phyloP scores from a whole-genome alignment of 2,329 filamentous ascomycete genomes.

The Colletotrichum echinochloae region DNA sequence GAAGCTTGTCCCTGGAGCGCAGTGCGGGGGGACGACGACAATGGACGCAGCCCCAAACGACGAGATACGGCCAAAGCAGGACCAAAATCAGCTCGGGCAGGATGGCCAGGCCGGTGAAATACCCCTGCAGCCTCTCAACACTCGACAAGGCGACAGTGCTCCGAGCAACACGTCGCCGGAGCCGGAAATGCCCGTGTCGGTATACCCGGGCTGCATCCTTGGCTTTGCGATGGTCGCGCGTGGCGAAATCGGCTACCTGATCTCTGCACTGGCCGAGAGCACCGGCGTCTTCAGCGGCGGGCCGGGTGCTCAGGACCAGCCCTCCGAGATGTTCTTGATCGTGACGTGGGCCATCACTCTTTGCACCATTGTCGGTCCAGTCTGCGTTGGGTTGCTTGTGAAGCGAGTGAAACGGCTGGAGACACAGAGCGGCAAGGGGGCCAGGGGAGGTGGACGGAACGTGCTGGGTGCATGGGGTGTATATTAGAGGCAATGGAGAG shows the following conservation, averaged over 20 bases:
- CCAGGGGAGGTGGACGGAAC: constrained; percentile 7
- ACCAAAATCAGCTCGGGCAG: not conserved
- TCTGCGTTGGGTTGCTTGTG: constrained; percentile 61
- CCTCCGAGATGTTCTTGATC: constrained; percentile 61
- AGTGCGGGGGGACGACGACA: constrained; percentile 9
- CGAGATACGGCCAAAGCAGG: not conserved
- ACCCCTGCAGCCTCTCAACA: not conserved
- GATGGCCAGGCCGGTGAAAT: not conserved
- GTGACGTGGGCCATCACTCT: constrained; percentile 67
- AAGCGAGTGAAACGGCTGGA: constrained; percentile 53
- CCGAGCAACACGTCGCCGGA: constrained; percentile 36
- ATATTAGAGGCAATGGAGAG: not conserved
- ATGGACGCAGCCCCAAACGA: not conserved
- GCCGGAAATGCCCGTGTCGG: constrained; percentile 65
- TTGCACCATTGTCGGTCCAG: constrained; percentile 65
- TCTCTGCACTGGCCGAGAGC: constrained; percentile 74
- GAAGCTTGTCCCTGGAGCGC: constrained; percentile 29
- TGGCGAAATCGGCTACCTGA: constrained; percentile 85
- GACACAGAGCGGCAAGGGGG: not conserved
- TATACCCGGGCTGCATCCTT: constrained; percentile 76
- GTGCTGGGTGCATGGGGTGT: constrained; percentile 39
- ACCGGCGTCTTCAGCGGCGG: constrained; percentile 54
- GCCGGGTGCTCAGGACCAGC: constrained; percentile 43
- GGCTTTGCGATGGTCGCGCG: constrained; percentile 78
- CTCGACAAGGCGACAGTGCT: constrained; percentile 39